Evolutionary conservation across 2,329 filamentous ascomycete species (phyloP).

Genomic region (Zymoseptoria tritici): DNA sequence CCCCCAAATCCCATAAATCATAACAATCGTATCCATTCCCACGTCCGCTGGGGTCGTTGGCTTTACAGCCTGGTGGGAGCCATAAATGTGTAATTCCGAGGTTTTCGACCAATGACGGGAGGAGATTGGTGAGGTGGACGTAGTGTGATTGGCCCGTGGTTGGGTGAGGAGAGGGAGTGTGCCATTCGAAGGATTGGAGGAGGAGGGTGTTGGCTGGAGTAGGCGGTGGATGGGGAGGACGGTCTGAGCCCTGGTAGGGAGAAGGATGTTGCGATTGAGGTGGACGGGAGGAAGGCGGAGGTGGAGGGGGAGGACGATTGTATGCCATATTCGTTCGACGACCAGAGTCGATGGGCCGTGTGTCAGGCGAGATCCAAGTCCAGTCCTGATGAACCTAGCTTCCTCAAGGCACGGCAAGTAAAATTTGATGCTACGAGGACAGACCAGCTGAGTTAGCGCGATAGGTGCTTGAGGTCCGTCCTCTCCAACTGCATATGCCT

Average conservation of each 20-base stretch:
- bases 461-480: too few species aligned
- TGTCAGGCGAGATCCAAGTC: too few species aligned
- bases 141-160: constrained; percentile 36
- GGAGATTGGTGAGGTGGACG: constrained; percentile 27
- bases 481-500: too few species aligned
- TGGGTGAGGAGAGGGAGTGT: constrained; percentile 37
- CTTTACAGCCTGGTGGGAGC: constrained; percentile 67
- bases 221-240: too few species aligned
- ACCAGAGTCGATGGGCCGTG: too few species aligned
- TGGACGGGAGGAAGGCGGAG: background rate
- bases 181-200: constrained; percentile 68
- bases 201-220: constrained; percentile 41
- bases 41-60: constrained; percentile 41
- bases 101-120: constrained; percentile 25
- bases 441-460: too few species aligned
- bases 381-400: too few species aligned
- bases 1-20: constrained; percentile 59
- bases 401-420: too few species aligned
- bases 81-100: constrained; percentile 57
- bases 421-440: too few species aligned
- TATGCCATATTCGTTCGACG: background rate
- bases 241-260: too few species aligned
- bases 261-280: too few species aligned
- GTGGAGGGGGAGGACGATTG: background rate
- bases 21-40: constrained; percentile 62